These are phyloP conservation scores for Pythium apleroticum DNA, from an alignment of 352 stramenopile species.

Conservation along the genomic window DNA sequence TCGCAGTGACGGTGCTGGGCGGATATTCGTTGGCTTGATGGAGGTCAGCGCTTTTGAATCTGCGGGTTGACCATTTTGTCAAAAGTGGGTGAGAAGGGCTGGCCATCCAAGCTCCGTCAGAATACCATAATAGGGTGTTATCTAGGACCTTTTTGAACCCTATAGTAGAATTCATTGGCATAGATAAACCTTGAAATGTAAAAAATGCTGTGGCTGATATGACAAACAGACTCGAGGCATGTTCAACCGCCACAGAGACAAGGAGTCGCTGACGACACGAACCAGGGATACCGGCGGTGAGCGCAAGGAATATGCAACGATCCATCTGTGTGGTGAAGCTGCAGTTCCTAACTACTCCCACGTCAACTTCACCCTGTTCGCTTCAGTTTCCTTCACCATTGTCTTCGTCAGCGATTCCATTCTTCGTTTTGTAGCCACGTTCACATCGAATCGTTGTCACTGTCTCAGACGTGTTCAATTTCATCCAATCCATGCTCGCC, in stretches of 20 bases:
- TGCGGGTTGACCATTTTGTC: background rate
- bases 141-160: too few relatives aligned
- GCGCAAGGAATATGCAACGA: too few relatives aligned
- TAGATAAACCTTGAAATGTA: too few relatives aligned
- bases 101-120: conserved; percentile 17
- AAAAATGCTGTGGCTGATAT: too few relatives aligned
- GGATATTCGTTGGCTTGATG: background rate
- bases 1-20: background rate
- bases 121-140: background rate
- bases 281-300: too few relatives aligned
- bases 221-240: too few relatives aligned
- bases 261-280: too few relatives aligned
- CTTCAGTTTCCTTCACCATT: background rate
- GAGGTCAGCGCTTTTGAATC: background rate
- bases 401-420: background rate
- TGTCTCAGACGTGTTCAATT: background rate
- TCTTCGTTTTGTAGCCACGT: background rate
- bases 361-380: background rate
- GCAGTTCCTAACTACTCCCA: too few relatives aligned
- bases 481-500: background rate
- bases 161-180: too few relatives aligned
- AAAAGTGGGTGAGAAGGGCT: conserved; percentile 1
- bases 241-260: too few relatives aligned
- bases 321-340: too few relatives aligned
- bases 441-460: background rate